Evolutionary conservation across 495 filamentous ascomycete species (phyloP), one percentile per base, ranked within the genome.

Genomic region (Aspergillus olivimuriae): DNA sequence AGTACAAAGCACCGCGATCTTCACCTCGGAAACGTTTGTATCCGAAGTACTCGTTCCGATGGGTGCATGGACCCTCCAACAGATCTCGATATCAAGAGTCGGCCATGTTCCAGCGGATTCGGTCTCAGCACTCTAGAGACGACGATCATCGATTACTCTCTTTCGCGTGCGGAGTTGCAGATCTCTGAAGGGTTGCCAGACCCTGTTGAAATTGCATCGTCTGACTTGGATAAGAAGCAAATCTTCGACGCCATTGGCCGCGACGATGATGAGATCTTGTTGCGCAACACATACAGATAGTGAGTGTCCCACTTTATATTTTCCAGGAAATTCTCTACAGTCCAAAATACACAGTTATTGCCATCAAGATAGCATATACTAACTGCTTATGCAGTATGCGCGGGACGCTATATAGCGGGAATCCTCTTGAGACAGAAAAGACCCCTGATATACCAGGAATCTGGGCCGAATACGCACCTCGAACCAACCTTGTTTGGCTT

Each of bases 141-240:
- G 6, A 94, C 89, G 0, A 76, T 95, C 20, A 86, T 95, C 46
- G 89, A 95, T 61, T 95, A 94, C 58, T 90, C 88, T 1, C 77
- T 94, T 28, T 94, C 87, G 0, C 80, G 89, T 14, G 84, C 70
- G 3, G 62, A 67, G 7, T 49, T 70, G 11, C 51, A 48, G 6
- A 9, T 20, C 0, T 20, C 63, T 2, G 50, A 48, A 12, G 64
- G 62, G 17, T 31, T 55, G 0, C 47, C 55, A 10, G 53, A 58
- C 16, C 15, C 51, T 4, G 34, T 58, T 3, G 65, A 72, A 19
- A 50, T 69, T 22, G 63, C 72, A n/a, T 71, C 65, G 4, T 65
- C 67, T 0, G 69, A 73, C 45, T 52, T 73, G 34, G 69, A 73
- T 39, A 68, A 65, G 34, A 68, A 70, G 52, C 58, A 69, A 19